These are phyloP conservation scores for Xenoacremonium recifei DNA, from an alignment of 2,329 filamentous ascomycete species.

Conservation along the genomic window DNA sequence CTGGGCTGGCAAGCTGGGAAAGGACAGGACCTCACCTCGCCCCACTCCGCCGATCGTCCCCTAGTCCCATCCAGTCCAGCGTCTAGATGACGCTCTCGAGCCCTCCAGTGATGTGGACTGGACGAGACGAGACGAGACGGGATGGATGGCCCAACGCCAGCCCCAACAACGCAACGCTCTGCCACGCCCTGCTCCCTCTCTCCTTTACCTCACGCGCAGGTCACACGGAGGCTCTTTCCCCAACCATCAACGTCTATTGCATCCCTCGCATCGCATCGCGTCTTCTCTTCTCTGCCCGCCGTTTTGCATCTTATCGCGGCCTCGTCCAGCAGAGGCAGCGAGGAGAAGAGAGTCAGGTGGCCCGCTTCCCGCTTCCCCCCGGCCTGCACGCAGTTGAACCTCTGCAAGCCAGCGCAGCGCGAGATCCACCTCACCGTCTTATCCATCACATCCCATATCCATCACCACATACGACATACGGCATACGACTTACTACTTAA, in stretches of 20 bases:
- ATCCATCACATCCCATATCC: conserved; percentile 6
- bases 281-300: background rate
- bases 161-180: no score
- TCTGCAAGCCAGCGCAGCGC: conserved; percentile 19
- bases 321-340: no score
- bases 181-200: no score
- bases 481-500: no score
- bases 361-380: background rate
- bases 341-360: background rate
- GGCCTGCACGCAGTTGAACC: no score
- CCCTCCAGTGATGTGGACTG: background rate
- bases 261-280: background rate
- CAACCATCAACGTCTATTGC: conserved; percentile 1
- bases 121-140: conserved; percentile 3
- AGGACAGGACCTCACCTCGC: no score
- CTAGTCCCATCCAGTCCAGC: conserved; percentile 9
- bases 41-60: conserved; percentile 13
- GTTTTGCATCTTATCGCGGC: no score
- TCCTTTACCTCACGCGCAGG: conserved; percentile 11
- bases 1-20: no score
- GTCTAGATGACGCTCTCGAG: conserved; percentile 13
- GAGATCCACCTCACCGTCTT: conserved; percentile 26
- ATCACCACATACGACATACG: no score
- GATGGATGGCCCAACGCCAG: conserved; percentile 9
- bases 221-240: conserved; percentile 9